Percentiles rank a stretch among this genome's conserved stretches.
phyloP scores from a whole-genome alignment of 768 basidiomycete species.

The Ephemerocybe angulata region DNA sequence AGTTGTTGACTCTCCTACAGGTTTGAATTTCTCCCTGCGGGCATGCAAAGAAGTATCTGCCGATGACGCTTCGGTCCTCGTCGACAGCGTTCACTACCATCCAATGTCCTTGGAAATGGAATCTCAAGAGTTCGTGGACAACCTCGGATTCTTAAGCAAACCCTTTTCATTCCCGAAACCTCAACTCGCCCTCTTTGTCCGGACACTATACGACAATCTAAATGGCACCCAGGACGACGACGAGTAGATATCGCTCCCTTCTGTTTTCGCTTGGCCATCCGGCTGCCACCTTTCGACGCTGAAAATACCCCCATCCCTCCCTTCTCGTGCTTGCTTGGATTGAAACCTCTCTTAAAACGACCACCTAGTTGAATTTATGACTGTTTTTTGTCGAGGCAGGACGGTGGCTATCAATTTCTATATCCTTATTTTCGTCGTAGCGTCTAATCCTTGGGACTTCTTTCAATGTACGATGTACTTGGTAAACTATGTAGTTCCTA shows the following conservation, averaged over 20 bases:
- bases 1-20: slow-evolving; percentile 31
- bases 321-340: too few relatives aligned
- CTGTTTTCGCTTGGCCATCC: slow-evolving; percentile 3
- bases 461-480: too few relatives aligned
- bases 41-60: slow-evolving; percentile 40
- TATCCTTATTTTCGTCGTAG: background rate
- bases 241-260: slow-evolving; percentile 13
- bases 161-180: slow-evolving; percentile 66
- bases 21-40: slow-evolving; percentile 57
- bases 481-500: too few relatives aligned
- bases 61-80: slow-evolving; percentile 34
- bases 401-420: background rate
- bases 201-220: slow-evolving; percentile 54
- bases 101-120: slow-evolving; percentile 68
- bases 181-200: slow-evolving; percentile 66
- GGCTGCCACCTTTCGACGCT: background rate
- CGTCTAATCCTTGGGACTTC: background rate
- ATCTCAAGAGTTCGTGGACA: slow-evolving; percentile 47
- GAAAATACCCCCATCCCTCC: too few relatives aligned
- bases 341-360: too few relatives aligned
- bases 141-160: slow-evolving; percentile 56
- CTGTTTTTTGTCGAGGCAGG: too few relatives aligned
- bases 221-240: slow-evolving; percentile 29
- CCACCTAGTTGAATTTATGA: too few relatives aligned
- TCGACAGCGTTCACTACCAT: slow-evolving; percentile 53